A percentile compares a stretch with the other conserved stretches of the same genome.
Evolutionary conservation across 2,329 filamentous ascomycete species (phyloP).

Genomic region (Sporothrix mexicana): DNA sequence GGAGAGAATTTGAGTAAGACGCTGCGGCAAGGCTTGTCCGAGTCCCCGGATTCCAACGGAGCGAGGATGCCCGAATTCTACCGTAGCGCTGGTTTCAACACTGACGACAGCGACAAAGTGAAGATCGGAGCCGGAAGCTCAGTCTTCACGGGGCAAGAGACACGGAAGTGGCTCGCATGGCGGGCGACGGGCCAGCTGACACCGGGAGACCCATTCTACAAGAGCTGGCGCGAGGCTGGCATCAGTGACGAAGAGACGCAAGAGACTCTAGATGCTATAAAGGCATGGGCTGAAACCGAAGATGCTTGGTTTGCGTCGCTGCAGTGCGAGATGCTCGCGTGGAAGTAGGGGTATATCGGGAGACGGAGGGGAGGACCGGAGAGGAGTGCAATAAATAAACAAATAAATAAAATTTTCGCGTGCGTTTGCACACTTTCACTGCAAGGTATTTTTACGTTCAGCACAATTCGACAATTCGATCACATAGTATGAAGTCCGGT

Average conservation of each 20-base stretch:
- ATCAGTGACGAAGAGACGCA: neutral
- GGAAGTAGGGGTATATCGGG: neutral
- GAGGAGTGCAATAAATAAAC: neutral
- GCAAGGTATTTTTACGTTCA: too few species aligned
- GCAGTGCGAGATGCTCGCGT: neutral
- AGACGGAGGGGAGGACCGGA: neutral
- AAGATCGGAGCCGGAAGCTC: neutral
- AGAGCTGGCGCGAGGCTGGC: neutral
- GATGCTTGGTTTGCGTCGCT: neutral
- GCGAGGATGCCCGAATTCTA: neutral
- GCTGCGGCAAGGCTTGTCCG: neutral
- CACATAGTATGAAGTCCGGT: too few species aligned
- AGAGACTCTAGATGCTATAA: neutral
- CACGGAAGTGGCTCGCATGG: neutral
- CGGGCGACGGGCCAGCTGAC: neutral
- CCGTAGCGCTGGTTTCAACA: neutral
- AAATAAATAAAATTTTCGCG: too few species aligned
- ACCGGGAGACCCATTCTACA: neutral
- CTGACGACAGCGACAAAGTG: neutral
- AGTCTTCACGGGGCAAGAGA: neutral
- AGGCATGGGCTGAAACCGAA: neutral
- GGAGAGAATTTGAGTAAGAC: neutral
- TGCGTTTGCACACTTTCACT: too few species aligned
- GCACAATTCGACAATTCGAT: too few species aligned
- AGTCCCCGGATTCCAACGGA: neutral